Percentiles rank a stretch among this genome's conserved stretches.
Conservation (phyloP, 768 basidiomycete genomes). For the Mycena filopes region DNA sequence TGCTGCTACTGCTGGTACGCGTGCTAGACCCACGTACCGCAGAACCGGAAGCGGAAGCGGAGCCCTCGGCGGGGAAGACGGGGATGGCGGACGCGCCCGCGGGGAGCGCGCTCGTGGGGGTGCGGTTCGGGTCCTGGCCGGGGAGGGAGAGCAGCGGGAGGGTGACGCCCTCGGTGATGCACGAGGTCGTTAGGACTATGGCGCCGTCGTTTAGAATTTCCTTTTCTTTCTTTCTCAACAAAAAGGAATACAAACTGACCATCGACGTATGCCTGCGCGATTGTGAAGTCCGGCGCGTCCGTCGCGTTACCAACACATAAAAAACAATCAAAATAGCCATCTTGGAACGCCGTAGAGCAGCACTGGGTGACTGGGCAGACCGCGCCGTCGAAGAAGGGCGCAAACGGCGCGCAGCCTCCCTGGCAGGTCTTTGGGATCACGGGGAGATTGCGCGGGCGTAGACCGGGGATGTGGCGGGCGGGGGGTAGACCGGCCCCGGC, state of each 20-base stretch:
- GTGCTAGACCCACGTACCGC: slow-evolving; percentile 18
- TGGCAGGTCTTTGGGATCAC: slow-evolving; percentile 23
- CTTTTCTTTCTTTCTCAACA: no score
- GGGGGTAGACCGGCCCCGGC: slow-evolving; percentile 5
- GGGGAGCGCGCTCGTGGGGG: slow-evolving; percentile 31
- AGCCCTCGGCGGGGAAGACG: slow-evolving; percentile 30
- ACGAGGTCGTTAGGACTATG: slow-evolving; percentile 37
- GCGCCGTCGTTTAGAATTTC: no score
- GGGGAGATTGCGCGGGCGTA: background rate
- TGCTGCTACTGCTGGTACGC: background rate
- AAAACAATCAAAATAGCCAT: slow-evolving; percentile 46
- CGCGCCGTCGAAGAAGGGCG: slow-evolving; percentile 16
- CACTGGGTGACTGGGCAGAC: slow-evolving; percentile 38
- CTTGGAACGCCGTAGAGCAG: slow-evolving; percentile 45
- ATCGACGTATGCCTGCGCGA: slow-evolving; percentile 41
- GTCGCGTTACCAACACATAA: slow-evolving; percentile 44
- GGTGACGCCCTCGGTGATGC: slow-evolving; percentile 33
- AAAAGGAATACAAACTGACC: no score
- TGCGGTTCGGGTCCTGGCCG: slow-evolving; percentile 43
- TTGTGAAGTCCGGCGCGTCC: slow-evolving; percentile 41
- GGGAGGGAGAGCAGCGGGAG: slow-evolving; percentile 43
- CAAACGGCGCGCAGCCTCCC: slow-evolving; percentile 22
- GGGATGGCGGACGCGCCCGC: slow-evolving; percentile 34
- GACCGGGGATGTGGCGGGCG: slow-evolving; percentile 1
- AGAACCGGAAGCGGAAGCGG: slow-evolving; percentile 1